Conservation (phyloP, 139 green algal species). For the Chlamydomonas sp. region DNA sequence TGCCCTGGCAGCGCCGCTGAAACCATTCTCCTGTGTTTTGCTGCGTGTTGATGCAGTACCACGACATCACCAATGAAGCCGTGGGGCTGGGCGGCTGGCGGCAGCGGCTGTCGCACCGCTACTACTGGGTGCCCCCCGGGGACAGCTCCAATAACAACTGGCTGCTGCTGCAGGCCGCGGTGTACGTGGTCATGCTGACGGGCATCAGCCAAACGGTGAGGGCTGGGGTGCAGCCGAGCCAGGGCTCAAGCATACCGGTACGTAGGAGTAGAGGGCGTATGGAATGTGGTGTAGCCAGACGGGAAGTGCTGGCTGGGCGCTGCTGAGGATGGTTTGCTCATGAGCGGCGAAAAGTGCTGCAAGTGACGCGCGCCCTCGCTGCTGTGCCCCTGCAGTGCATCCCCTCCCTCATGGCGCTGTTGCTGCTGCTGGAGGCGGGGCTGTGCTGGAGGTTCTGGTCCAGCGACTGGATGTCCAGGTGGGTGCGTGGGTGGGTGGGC, state of each 20-base stretch:
- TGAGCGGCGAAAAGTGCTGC: too few relatives aligned
- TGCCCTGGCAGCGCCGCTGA: too few relatives aligned
- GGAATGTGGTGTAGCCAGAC: background rate
- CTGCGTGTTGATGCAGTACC: background rate
- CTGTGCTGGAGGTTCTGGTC: constrained; percentile 27
- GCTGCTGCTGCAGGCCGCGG: background rate
- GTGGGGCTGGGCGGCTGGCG: background rate
- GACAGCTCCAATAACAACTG: constrained; percentile 12
- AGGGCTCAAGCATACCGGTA: too few relatives aligned
- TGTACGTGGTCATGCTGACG: background rate
- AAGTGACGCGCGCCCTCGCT: too few relatives aligned
- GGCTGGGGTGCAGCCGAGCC: too few relatives aligned
- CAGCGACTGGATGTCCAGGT: background rate
- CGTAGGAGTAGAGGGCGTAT: background rate
- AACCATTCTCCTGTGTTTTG: too few relatives aligned
- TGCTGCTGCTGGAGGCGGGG: constrained; percentile 15
- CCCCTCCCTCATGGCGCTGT: background rate
- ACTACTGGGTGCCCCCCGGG: background rate
- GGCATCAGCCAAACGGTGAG: background rate
- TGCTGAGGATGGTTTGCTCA: too few relatives aligned
- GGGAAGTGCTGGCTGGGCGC: too few relatives aligned
- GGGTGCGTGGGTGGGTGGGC: background rate
- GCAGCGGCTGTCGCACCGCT: background rate
- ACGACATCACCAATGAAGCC: background rate
- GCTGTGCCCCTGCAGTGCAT: background rate